These are phyloP conservation scores for Immersiporthe knoxdaviesiana DNA, from an alignment of 2,329 filamentous ascomycete species.

Conservation along the genomic window DNA sequence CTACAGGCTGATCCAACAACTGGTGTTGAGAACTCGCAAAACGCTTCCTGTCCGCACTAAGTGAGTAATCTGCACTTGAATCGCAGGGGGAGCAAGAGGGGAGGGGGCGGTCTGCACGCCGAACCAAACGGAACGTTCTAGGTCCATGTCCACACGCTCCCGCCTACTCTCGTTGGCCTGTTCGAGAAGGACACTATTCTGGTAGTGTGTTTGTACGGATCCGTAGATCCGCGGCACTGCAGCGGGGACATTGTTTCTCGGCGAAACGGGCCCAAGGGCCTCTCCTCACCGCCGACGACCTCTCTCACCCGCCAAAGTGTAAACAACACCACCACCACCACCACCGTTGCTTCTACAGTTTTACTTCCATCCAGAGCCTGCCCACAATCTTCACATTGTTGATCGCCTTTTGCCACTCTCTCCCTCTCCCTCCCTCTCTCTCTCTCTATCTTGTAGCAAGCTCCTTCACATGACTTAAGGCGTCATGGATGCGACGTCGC, in stretches of 20 bases:
- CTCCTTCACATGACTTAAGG: neutral
- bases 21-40: neutral
- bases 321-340: neutral
- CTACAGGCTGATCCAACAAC: neutral
- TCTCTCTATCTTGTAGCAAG: neutral
- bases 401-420: neutral
- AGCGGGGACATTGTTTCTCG: neutral
- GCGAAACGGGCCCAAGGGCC: neutral
- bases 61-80: neutral
- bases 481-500: conserved; percentile 4
- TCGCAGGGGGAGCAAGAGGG: neutral
- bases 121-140: neutral
- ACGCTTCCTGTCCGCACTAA: neutral
- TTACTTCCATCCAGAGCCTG: neutral
- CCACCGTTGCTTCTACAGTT: neutral
- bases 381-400: neutral
- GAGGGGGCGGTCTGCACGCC: neutral
- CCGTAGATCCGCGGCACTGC: conserved; percentile 1
- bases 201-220: neutral
- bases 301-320: neutral
- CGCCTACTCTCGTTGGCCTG: neutral
- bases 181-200: neutral
- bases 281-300: neutral
- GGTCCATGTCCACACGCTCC: neutral
- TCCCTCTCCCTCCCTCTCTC: no score